phyloP scores from a whole-genome alignment of 805 yeast species.

The Naumovozyma dairenensis region DNA sequence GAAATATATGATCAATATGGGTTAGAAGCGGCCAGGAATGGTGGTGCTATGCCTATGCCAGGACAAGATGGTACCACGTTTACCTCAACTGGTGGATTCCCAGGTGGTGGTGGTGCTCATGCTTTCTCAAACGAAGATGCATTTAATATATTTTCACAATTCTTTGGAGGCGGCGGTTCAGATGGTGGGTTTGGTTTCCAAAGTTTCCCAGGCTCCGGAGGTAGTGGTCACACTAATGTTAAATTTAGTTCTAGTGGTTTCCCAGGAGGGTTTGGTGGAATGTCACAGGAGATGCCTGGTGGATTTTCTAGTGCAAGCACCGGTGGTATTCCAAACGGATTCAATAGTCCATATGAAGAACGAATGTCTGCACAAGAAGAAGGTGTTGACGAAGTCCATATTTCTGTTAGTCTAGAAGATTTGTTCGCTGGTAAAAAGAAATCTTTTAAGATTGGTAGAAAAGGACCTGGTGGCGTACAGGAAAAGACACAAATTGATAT shows the following conservation, averaged over 20 bases:
- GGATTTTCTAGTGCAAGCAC: slow-evolving; percentile 14
- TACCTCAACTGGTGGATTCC: slow-evolving; percentile 12
- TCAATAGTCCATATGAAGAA: slow-evolving; percentile 28
- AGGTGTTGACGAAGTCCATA: slow-evolving; percentile 55
- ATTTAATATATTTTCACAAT: slow-evolving; percentile 68
- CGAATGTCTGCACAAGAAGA: slow-evolving; percentile 54
- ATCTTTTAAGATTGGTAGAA: slow-evolving; percentile 81
- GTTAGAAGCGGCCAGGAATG: slow-evolving; percentile 84
- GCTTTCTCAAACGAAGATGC: slow-evolving; percentile 73
- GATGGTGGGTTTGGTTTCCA: slow-evolving; percentile 40
- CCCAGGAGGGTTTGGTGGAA: slow-evolving; percentile 36
- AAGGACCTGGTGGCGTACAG: slow-evolving; percentile 49
- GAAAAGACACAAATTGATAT: slow-evolving; percentile 69
- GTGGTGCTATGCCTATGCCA: slow-evolving; percentile 58
- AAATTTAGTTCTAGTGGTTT: background rate
- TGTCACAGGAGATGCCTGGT: slow-evolving; percentile 19
- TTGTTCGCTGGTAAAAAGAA: slow-evolving; percentile 69
- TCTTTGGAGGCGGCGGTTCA: slow-evolving; percentile 43
- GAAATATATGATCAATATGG: slow-evolving; percentile 84
- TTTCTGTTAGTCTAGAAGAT: slow-evolving; percentile 80
- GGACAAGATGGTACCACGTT: slow-evolving; percentile 38
- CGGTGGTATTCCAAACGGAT: slow-evolving; percentile 43
- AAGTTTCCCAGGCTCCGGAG: slow-evolving; percentile 46
- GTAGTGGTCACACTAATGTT: slow-evolving; percentile 1
- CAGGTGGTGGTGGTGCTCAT: slow-evolving; percentile 33